Conservation (phyloP, 192 early-diverging fungal genomes). For the Coemansia umbellata region DNA sequence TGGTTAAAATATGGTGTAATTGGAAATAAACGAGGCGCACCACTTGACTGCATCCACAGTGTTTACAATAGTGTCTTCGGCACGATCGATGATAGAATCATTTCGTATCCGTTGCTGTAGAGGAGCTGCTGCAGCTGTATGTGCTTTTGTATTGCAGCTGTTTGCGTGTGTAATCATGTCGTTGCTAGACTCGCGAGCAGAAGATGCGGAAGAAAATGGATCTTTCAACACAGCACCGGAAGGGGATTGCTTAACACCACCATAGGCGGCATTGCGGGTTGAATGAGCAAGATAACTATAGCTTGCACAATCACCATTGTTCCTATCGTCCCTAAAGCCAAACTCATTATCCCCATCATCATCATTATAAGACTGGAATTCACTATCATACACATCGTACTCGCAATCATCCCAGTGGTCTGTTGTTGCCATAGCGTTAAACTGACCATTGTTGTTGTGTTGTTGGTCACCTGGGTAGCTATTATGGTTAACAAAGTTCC, state of each 20-base stretch:
- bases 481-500: no score
- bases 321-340: constrained; percentile 10
- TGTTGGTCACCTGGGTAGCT: not conserved
- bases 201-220: not conserved
- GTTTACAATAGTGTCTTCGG: constrained; percentile 51
- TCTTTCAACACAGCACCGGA: constrained; percentile 1
- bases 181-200: not conserved
- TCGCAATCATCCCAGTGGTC: constrained; percentile 13
- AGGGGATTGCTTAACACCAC: not conserved
- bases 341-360: constrained; percentile 15
- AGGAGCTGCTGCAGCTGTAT: constrained; percentile 8
- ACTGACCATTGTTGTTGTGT: not conserved
- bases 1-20: constrained; percentile 49
- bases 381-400: constrained; percentile 27
- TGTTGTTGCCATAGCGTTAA: not conserved
- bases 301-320: constrained; percentile 1
- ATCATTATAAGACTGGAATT: constrained; percentile 21
- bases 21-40: constrained; percentile 53
- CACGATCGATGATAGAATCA: constrained; percentile 50
- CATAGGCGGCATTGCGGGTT: not conserved
- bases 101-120: constrained; percentile 18
- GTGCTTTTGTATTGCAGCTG: not conserved
- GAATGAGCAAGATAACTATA: not conserved
- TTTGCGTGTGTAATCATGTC: not conserved
- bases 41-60: constrained; percentile 53